Evolutionary conservation across 345 rosid genomes (phyloP).

Genomic region (Eucalyptus camaldulensis): DNA sequence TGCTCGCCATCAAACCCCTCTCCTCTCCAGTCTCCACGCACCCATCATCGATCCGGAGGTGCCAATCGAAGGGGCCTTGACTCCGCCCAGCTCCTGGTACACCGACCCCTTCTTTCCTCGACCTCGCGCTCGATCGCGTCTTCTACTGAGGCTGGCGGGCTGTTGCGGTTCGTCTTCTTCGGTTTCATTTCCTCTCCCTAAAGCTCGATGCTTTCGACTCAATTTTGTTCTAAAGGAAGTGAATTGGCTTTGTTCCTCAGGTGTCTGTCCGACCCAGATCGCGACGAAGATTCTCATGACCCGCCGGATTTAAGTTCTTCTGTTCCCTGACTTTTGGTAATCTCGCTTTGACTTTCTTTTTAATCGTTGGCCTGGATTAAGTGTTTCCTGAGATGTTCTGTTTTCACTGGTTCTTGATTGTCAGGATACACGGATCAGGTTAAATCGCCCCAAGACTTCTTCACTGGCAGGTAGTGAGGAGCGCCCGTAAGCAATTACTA

Average conservation of each 20-base stretch:
- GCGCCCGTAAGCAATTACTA: not conserved
- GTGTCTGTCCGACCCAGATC: not conserved
- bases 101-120: conserved; percentile 39
- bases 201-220: not conserved
- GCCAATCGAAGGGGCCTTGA: conserved; percentile 50
- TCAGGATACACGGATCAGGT: conserved; percentile 65
- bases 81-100: conserved; percentile 80
- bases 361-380: not conserved
- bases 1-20: not conserved
- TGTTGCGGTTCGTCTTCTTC: conserved; percentile 31
- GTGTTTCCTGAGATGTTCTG: not conserved
- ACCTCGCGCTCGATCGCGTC: conserved; percentile 36
- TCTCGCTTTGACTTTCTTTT: not conserved
- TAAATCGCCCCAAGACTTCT: conserved; percentile 43
- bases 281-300: not conserved
- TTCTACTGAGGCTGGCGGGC: conserved; percentile 82
- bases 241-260: not conserved
- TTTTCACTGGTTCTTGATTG: not conserved
- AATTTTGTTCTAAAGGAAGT: not conserved
- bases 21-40: conserved; percentile 1
- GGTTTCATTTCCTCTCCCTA: not conserved
- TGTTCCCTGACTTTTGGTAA: not conserved
- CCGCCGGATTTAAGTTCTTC: not conserved
- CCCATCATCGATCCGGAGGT: conserved; percentile 20
- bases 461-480: conserved; percentile 63